These are phyloP conservation scores for Crithidia mellificae DNA, from an alignment of 208 protist species.

Conservation along the genomic window DNA sequence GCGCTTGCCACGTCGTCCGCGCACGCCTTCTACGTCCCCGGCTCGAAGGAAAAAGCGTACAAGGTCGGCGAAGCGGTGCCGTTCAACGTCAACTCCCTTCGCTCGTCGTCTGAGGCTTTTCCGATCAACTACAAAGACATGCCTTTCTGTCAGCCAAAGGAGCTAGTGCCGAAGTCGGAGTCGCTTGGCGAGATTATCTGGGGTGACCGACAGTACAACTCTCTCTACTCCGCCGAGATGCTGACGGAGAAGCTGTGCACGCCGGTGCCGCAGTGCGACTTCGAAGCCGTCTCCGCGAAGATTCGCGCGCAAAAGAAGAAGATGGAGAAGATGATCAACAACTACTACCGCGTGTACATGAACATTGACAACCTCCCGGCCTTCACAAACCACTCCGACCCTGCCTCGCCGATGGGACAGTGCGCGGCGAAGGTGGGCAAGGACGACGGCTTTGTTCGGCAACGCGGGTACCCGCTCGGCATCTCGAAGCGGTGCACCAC, in stretches of 20 bases:
- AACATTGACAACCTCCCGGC: constrained; percentile 84
- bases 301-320: constrained; percentile 25
- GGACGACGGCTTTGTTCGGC: constrained; percentile 31
- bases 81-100: constrained; percentile 74
- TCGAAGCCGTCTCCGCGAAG: constrained; percentile 30
- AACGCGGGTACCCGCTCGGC: constrained; percentile 79
- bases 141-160: constrained; percentile 59
- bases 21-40: constrained; percentile 65
- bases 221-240: constrained; percentile 73
- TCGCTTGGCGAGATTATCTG: constrained; percentile 81
- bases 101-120: constrained; percentile 66
- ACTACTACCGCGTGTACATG: constrained; percentile 82
- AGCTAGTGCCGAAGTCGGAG: constrained; percentile 38
- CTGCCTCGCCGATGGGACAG: constrained; percentile 1
- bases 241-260: constrained; percentile 43
- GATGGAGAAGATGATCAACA: constrained; percentile 62
- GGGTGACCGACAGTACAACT: constrained; percentile 75
- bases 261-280: constrained; percentile 48
- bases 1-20: not conserved
- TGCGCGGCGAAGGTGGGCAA: constrained; percentile 32
- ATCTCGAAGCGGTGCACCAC: constrained; percentile 38
- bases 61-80: constrained; percentile 36
- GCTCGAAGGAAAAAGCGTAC: constrained; percentile 58
- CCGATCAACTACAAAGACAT: constrained; percentile 72
- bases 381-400: constrained; percentile 35